phyloP scores from a whole-genome alignment of 352 stramenopile species.

The Phytophthora rubi region DNA sequence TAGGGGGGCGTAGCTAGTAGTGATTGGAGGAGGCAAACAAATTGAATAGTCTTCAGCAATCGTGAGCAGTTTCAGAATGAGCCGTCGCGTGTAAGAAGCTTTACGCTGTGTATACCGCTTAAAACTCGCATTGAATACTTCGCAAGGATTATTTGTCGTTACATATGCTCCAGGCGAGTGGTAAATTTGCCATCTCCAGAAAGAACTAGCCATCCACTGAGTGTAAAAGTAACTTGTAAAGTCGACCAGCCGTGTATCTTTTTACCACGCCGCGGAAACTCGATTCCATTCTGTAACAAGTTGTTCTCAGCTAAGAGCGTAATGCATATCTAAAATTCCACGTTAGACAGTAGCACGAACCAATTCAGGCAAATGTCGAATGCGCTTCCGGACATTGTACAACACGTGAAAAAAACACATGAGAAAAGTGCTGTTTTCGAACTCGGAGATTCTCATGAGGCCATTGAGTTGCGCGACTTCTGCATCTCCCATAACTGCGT shows the following conservation, averaged over 20 bases:
- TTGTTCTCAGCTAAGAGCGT: background rate
- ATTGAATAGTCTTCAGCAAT: background rate
- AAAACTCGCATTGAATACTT: background rate
- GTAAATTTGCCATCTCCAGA: conserved; percentile 28
- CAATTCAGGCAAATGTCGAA: conserved; percentile 8
- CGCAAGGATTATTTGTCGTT: conserved; percentile 12
- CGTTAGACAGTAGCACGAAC: conserved; percentile 3
- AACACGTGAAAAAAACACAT: conserved; percentile 20
- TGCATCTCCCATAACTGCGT: conserved; percentile 6
- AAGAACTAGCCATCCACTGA: conserved; percentile 9
- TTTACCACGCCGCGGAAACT: background rate
- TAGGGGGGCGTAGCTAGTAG: no score
- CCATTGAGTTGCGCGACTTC: conserved; percentile 5
- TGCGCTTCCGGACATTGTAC: conserved; percentile 28
- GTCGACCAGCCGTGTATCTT: background rate
- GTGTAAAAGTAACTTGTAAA: conserved; percentile 2
- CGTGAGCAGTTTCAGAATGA: background rate
- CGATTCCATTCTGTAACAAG: conserved; percentile 1
- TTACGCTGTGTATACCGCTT: background rate
- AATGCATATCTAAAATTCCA: background rate
- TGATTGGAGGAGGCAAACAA: background rate
- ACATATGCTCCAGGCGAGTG: conserved; percentile 12
- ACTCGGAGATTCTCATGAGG: background rate
- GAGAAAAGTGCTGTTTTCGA: conserved; percentile 6
- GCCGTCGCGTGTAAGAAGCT: background rate